These are phyloP conservation scores for Apiotrichum sp. DNA, from an alignment of 1,284 basidiomycete genomes.

Conservation along the genomic window DNA sequence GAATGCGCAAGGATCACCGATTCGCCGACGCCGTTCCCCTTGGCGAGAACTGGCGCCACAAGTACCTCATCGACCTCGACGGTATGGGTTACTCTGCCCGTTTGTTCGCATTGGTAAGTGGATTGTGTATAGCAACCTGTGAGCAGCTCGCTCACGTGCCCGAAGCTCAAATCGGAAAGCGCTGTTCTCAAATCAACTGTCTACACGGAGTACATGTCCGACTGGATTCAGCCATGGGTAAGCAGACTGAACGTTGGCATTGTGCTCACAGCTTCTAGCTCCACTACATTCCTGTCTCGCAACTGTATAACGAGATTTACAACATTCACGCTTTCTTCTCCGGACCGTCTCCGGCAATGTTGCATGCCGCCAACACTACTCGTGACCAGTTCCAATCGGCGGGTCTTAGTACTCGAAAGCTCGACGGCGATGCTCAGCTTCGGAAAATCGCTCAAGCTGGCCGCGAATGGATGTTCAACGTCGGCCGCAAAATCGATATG, in stretches of 20 bases:
- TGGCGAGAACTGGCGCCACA: constrained; percentile 83
- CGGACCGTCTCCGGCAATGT: constrained; percentile 61
- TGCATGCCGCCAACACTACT: constrained; percentile 52
- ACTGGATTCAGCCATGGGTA: constrained; percentile 53
- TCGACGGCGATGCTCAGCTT: constrained; percentile 67
- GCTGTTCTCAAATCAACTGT: constrained; percentile 83
- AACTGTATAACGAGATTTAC: constrained; percentile 81
- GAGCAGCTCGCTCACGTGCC: neutral
- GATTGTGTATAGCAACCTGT: constrained; percentile 18
- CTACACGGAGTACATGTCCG: constrained; percentile 78
- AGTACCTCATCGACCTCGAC: constrained; percentile 84
- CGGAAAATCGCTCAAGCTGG: constrained; percentile 78
- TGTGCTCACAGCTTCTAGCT: constrained; percentile 52
- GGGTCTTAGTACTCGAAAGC: constrained; percentile 42
- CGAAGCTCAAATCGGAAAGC: constrained; percentile 56
- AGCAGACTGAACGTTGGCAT: constrained; percentile 5
- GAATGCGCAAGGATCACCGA: constrained; percentile 62
- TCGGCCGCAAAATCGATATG: constrained; percentile 79
- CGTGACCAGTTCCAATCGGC: constrained; percentile 39
- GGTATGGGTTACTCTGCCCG: constrained; percentile 91
- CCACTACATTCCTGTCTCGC: constrained; percentile 84
- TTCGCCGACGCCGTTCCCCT: constrained; percentile 72
- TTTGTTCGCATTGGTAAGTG: constrained; percentile 72
- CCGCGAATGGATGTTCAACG: constrained; percentile 77
- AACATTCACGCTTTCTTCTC: constrained; percentile 87